A percentile compares a stretch with the other conserved stretches of the same genome.
phyloP scores from a whole-genome alignment of 1,284 basidiomycete species.

The Rhodotorula mucilaginosa region DNA sequence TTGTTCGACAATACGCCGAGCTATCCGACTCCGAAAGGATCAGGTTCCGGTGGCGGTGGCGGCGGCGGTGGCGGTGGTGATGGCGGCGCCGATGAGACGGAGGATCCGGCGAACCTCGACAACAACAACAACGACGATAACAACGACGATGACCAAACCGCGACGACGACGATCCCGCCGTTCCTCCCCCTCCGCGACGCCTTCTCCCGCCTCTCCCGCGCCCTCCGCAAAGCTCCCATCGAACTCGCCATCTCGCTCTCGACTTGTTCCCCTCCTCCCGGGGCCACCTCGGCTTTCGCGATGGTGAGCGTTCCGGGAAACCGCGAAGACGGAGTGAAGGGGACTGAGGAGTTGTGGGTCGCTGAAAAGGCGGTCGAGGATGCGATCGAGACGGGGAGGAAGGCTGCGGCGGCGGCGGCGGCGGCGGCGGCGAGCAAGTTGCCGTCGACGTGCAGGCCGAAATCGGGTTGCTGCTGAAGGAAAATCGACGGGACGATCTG shows the following conservation, averaged over 20 bases:
- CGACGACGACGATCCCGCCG: background rate
- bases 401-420: no score
- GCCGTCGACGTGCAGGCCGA: background rate
- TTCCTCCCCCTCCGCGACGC: constrained; percentile 3
- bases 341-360: background rate
- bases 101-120: no score
- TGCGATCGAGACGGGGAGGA: background rate
- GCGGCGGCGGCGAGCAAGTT: no score
- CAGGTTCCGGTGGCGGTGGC: background rate
- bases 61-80: background rate
- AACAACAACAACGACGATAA: no score
- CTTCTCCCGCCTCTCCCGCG: background rate
- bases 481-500: no score
- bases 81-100: background rate
- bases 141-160: background rate
- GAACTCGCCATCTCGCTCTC: constrained; percentile 1
- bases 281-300: background rate
- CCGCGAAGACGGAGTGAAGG: background rate
- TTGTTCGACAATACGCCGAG: constrained; percentile 17
- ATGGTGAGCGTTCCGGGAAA: background rate
- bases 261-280: background rate
- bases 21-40: constrained; percentile 1
- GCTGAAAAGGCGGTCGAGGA: background rate
- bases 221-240: constrained; percentile 1
- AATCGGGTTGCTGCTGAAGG: background rate